Conservation (phyloP, 2,329 filamentous ascomycete genomes). For the Aspergillus costaricaensis region DNA sequence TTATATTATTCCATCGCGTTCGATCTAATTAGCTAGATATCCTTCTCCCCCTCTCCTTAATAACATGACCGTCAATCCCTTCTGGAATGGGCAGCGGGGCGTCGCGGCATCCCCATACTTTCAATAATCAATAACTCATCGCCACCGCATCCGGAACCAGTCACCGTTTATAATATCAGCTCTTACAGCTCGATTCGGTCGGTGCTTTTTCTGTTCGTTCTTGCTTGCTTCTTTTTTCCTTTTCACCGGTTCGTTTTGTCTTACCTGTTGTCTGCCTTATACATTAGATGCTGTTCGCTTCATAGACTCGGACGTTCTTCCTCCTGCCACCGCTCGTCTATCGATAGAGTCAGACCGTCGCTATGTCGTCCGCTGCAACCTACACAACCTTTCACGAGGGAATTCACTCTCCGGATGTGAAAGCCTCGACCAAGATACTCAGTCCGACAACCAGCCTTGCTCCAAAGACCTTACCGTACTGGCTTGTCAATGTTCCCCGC, state of each 20-base stretch:
- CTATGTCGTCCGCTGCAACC: conserved; percentile 20
- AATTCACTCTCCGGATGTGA: conserved; percentile 20
- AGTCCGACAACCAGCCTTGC: conserved; percentile 12
- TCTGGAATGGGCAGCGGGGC: conserved; percentile 15
- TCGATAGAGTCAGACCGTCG: background rate
- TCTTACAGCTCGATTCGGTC: background rate
- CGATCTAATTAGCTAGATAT: background rate
- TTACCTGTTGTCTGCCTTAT: background rate
- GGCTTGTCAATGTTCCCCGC: conserved; percentile 76
- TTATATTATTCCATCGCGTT: background rate
- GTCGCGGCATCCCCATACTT: conserved; percentile 15
- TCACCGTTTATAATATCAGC: background rate
- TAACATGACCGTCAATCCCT: conserved; percentile 18
- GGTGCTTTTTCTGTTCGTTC: background rate
- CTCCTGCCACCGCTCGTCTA: too few relatives aligned
- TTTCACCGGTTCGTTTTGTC: background rate
- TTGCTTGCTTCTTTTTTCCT: background rate
- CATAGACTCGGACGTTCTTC: background rate
- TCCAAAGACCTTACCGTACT: conserved; percentile 61
- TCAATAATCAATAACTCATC: conserved; percentile 10
- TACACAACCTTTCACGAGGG: conserved; percentile 28
- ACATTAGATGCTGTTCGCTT: background rate
- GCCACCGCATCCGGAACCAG: background rate
- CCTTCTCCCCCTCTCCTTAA: background rate
- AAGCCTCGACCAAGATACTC: conserved; percentile 15